Base-by-base conservation (phyloP, 805 yeast genomes). In the Sugiyamaella americana region DNA sequence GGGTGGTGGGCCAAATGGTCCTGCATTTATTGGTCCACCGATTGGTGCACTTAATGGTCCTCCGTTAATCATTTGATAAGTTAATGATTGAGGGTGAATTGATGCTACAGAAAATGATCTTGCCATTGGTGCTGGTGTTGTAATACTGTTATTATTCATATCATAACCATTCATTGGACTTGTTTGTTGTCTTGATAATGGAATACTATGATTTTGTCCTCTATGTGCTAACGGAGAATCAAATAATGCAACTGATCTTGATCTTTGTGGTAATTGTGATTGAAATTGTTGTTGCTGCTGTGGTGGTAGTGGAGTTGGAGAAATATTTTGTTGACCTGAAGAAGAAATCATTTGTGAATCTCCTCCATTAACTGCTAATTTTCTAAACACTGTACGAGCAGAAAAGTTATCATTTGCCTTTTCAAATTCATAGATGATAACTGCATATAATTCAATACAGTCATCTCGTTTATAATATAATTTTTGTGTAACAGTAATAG, bases 361-460 rank as follows among this genome's bases (percentile, higher is more conserved):
- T n/a, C n/a, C n/a, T n/a, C n/a, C n/a, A 21, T 35, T 35, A 11
- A 35, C 8, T 13, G 40, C 39, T n/a, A 63, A 62, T 10, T 58
- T 49, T 11, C 68, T 54, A 61, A 65, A 65, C 19, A 65, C 51
- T 4, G 67, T 64, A 19, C 67, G 58, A 10, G 68, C 68, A 2
- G 61, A 52, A 51, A 64, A 65, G 43, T 58, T 56, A 44, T 64
- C 68, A 17, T 52, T 39, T 8, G 65, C 68, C 38, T 55, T 55
- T 43, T 61, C 62, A 46, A 65, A 65, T 53, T 65, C 67, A 52
- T 64, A 65, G 18, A 64, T 47, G 17, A 62, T 51, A 20, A 65
- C 57, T 29, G 66, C 64, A 35, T 57, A 54, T 18, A 64, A 57
- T 36, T 47, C 42, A 2, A 46, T 18, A 20, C 37, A 44, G 37